Conservation (phyloP, 768 basidiomycete genomes). For the Melanogaster broomeanus region DNA sequence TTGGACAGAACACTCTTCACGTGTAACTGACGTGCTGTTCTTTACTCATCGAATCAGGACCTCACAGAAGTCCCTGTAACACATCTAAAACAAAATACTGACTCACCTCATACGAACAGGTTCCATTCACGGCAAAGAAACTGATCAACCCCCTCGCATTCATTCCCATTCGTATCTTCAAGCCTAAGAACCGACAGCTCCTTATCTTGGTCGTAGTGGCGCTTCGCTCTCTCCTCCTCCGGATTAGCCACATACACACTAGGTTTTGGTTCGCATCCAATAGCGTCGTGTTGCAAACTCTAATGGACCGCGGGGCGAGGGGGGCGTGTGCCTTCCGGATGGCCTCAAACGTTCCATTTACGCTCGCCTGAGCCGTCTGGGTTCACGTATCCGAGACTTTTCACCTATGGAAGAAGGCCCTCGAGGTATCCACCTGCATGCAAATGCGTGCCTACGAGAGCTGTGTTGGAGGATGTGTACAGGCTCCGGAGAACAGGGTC, state of each 20-base stretch:
- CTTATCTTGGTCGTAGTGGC: conserved; percentile 75
- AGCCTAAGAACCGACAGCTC: conserved; percentile 69
- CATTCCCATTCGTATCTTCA: conserved; percentile 55
- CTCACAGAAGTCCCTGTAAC: background rate
- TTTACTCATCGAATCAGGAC: conserved; percentile 24
- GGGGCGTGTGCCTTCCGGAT: conserved; percentile 67
- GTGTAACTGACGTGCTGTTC: conserved; percentile 83
- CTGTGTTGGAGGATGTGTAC: conserved; percentile 71
- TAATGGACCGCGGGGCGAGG: conserved; percentile 59
- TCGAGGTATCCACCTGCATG: conserved; percentile 80
- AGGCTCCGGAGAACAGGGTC: conserved; percentile 54
- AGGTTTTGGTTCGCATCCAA: conserved; percentile 70
- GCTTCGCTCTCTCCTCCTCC: conserved; percentile 62
- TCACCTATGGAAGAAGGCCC: conserved; percentile 76
- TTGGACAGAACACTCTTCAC: conserved; percentile 73
- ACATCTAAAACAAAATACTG: background rate
- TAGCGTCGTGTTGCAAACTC: conserved; percentile 69
- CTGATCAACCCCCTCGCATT: conserved; percentile 65
- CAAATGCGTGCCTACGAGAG: conserved; percentile 73
- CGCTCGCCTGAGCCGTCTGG: conserved; percentile 73
- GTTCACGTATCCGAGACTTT: conserved; percentile 70
- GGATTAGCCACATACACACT: conserved; percentile 80
- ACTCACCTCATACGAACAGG: conserved; percentile 70
- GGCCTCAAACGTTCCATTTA: conserved; percentile 67
- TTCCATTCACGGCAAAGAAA: conserved; percentile 81